A percentile compares a stretch with the other conserved stretches of the same genome.
phyloP scores from a whole-genome alignment of 176 grass and related monocot species.

The Lolium perenne region DNA sequence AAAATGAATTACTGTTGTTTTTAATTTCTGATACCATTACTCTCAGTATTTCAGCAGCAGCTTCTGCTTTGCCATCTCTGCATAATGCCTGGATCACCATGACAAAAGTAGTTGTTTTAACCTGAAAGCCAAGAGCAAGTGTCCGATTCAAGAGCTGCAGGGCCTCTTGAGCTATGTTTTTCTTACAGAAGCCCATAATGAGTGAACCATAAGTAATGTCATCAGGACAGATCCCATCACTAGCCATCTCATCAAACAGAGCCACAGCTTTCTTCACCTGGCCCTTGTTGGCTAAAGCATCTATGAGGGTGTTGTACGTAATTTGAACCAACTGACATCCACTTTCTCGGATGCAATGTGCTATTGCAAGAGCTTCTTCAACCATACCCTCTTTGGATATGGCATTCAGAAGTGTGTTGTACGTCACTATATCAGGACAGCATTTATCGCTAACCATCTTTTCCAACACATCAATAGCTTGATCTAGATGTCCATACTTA shows the following conservation, averaged over 20 bases:
- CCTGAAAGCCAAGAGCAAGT: slow-evolving; percentile 58
- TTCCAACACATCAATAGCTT: slow-evolving; percentile 72
- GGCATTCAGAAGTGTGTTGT: slow-evolving; percentile 72
- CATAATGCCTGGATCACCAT: slow-evolving; percentile 70
- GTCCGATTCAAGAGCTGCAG: slow-evolving; percentile 59
- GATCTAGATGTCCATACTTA: slow-evolving; percentile 63
- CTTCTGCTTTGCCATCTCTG: slow-evolving; percentile 57
- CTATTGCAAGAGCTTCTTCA: slow-evolving; percentile 63
- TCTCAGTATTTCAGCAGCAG: slow-evolving; percentile 59
- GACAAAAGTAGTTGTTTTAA: slow-evolving; percentile 69
- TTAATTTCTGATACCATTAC: slow-evolving; percentile 55
- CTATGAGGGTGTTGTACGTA: slow-evolving; percentile 79
- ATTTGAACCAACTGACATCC: slow-evolving; percentile 62
- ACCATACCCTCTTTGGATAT: slow-evolving; percentile 67
- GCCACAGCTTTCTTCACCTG: slow-evolving; percentile 54
- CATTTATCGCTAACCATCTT: slow-evolving; percentile 62
- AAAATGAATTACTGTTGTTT: slow-evolving; percentile 50
- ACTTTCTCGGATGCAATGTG: slow-evolving; percentile 58
- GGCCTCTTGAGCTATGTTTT: slow-evolving; percentile 60
- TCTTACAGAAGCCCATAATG: slow-evolving; percentile 75
- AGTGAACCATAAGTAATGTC: slow-evolving; percentile 73
- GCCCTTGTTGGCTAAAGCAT: slow-evolving; percentile 72
- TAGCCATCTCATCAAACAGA: slow-evolving; percentile 73
- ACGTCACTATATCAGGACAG: slow-evolving; percentile 76
- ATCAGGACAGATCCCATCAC: slow-evolving; percentile 64